Base-by-base conservation (phyloP, 352 stramenopile genomes). In the Globisporangium uncinulatum region DNA sequence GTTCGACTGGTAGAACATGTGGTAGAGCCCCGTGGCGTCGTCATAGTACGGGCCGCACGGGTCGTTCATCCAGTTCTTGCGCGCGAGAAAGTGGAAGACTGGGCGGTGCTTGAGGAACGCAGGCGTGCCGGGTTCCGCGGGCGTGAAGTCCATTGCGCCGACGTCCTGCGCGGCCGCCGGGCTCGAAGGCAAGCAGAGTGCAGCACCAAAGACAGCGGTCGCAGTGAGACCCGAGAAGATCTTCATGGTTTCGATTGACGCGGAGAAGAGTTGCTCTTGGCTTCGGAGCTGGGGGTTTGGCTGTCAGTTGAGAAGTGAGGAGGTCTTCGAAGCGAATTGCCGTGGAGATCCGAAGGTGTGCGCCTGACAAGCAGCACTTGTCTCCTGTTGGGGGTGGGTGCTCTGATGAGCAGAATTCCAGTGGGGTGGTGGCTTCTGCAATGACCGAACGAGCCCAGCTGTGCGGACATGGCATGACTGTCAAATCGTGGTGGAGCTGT, bases 51-150 rank as follows among this genome's bases (percentile, higher is more conserved):
- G 80, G 0, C 69, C 83, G 57, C 83, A 91, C 45, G 83, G 83
- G 57, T 93, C 83, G 66, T 93, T 93, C 79, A 89, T 86, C 82
- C 82, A 92, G 65, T 90, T 86, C 54, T 87, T 69, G 48, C 73
- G 76, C 43, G 73, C 63, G 20, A 60, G 59, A 60, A 87, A 85
- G 66, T 89, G 79, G 61, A 76, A 88, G 19, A 83, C 65, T 1
- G 78, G 71, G 29, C 75, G 78, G 61, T 79, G 73, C 66, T 88
- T 77, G 9, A 76, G 51, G 62, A 87, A 87, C 15, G 65, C 58
- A 8, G 65, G 41, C 17, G 71, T 67, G n/a, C 69, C 73, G 0
- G 67, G 66, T 31, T 56, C 58, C 6, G 75, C 70, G 13, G 42
- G 19, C 29, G 56, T 55, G 34, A 72, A 44, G 44, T 68, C 61